Evolutionary conservation across 345 rosid genomes (phyloP), one percentile per base, ranked within the genome.

Genomic region (Microcos paniculata): DNA sequence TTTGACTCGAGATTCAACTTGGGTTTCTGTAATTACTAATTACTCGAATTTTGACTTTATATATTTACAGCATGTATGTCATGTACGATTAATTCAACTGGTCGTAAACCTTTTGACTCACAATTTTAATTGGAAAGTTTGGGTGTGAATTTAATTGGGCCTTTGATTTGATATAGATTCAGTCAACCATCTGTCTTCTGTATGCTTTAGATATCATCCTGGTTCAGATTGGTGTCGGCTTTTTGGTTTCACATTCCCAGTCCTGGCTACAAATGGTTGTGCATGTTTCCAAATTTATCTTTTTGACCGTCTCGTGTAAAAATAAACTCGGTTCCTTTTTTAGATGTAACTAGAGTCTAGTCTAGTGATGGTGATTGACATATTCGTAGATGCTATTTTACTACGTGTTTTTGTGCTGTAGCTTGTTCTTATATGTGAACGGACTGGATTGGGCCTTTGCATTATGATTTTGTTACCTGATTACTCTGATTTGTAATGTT

Each of bases 1-100:
- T 68, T 69, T 78, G 77, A 83, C 84, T 81, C 79, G 35, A 71
- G 40, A 38, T 73, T 82, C 53, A 80, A 69, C 80, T 65, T 49
- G 85, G 73, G 77, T 78, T 71, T 80, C 80, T 69, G 71, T 74
- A 23, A 66, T 62, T 72, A 18, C 78, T 74, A 23, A 66, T 62
- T 72, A 18, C 78, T 55, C 64, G 1, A 49, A 57, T 63, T 77
- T 64, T 80, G 80, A 75, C 80, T 42, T 81, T 79, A 16, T 49
- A 30, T 31, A 18, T 19, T 48, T 68, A 18, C 19, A 24, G 72
- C 43, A 28, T 48, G 18, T 28, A 69, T 48, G 26, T 28, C 28
- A 19, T 30, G 23, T 51, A 30, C 18, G 28, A 30, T 49, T 43
- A 69, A 30, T 70, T 51, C 61, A 19, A 70, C 45, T 49, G 28